These are phyloP conservation scores for Euphorbia celastroides DNA, from an alignment of 441 rosid species.

Conservation along the genomic window DNA sequence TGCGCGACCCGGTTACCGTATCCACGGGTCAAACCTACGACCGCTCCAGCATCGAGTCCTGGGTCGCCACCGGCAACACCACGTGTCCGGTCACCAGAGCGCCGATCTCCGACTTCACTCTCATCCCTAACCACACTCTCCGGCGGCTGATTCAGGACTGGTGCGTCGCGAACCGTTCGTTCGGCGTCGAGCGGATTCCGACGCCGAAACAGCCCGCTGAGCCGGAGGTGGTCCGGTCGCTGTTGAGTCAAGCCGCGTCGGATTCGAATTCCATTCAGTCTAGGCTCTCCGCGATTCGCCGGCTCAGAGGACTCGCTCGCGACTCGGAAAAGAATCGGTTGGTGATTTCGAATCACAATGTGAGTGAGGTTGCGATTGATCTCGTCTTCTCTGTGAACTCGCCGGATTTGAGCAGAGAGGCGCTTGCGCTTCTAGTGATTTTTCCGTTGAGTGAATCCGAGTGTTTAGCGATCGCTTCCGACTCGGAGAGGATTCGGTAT, in stretches of 20 bases:
- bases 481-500: constrained; percentile 33
- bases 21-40: constrained; percentile 89
- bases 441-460: constrained; percentile 62
- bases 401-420: constrained; percentile 51
- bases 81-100: constrained; percentile 82
- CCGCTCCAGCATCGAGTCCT: constrained; percentile 82
- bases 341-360: constrained; percentile 53
- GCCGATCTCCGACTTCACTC: constrained; percentile 61
- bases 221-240: constrained; percentile 51
- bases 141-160: constrained; percentile 95
- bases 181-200: constrained; percentile 80
- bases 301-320: constrained; percentile 67
- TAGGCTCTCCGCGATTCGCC: constrained; percentile 63
- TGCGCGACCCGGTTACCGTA: constrained; percentile 88
- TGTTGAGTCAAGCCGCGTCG: constrained; percentile 44
- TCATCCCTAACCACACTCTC: constrained; percentile 91
- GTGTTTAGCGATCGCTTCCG: constrained; percentile 44
- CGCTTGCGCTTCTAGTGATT: constrained; percentile 59
- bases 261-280: constrained; percentile 27
- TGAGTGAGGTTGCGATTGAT: constrained; percentile 28
- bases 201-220: constrained; percentile 97
- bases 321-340: constrained; percentile 78
- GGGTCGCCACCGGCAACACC: constrained; percentile 83
- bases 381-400: constrained; percentile 39
- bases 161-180: constrained; percentile 78